Conservation (phyloP, 1,139 yeast species). For the Taphrina flavorubra region DNA sequence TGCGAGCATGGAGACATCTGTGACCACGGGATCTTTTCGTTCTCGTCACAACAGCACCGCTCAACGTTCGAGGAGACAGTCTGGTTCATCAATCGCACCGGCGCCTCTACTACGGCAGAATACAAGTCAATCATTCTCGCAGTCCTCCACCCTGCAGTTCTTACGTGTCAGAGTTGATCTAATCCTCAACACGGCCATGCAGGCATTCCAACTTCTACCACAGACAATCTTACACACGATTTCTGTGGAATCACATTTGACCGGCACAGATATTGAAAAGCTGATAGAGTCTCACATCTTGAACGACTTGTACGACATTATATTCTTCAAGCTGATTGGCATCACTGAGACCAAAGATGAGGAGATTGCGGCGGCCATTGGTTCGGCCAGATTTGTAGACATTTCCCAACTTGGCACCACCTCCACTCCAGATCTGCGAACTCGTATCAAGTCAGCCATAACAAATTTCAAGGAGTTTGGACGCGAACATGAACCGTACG, state of each 20-base stretch:
- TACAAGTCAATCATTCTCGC: conserved; percentile 27
- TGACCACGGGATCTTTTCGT: conserved; percentile 1
- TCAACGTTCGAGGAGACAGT: conserved; percentile 16
- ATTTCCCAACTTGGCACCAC: conserved; percentile 36
- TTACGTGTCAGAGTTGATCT: conserved; percentile 24
- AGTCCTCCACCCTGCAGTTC: conserved; percentile 10
- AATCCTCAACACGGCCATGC: conserved; percentile 23
- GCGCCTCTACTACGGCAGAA: conserved; percentile 21
- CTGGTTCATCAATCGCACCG: conserved; percentile 30
- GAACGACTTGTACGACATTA: conserved; percentile 32
- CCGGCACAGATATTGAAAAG: conserved; percentile 36
- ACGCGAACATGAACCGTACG: conserved; percentile 22
- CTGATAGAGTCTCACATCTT: conserved; percentile 26
- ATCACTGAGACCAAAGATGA: conserved; percentile 26
- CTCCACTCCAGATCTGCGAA: conserved; percentile 28
- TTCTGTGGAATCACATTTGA: conserved; percentile 11
- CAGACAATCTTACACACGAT: conserved; percentile 23
- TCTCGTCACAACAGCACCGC: conserved; percentile 1
- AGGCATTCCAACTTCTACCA: conserved; percentile 34
- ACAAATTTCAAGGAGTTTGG: conserved; percentile 22
- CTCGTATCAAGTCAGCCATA: conserved; percentile 29
- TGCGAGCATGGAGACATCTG: not conserved
- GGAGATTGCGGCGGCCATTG: conserved; percentile 39
- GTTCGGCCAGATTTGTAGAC: conserved; percentile 19
- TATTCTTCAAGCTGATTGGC: conserved; percentile 19